Base-by-base conservation (phyloP, 352 stramenopile genomes). In the Phytophthora chlamydospora region DNA sequence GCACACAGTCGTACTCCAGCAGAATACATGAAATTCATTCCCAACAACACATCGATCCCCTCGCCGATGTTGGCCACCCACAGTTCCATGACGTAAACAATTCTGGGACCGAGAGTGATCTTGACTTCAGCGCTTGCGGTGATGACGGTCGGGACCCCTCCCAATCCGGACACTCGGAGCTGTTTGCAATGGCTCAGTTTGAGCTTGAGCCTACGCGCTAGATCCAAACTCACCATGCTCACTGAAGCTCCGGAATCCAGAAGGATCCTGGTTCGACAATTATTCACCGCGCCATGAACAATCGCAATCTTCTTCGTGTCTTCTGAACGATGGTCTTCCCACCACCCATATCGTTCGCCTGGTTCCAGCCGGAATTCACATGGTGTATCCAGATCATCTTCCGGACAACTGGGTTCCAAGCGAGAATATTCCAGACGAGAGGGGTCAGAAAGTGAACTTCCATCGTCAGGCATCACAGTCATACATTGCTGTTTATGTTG, bases 21-120 rank as follows among this genome's bases (percentile, higher is more conserved):
- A 1, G 36, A 13, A 7, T 54, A n/a, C 57, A 75, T 75, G 48
- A 73, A 77, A 17, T 77, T 47, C 49, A 71, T 65, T 0, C 68
- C 63, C 0, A 77, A 40, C 0, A 77, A 39, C 8, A 49, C 63
- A 0, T 74, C 55, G 13, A 74, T 43, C 0, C 61, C 69, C 2
- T 66, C 40, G 1, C 59, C 64, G 7, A 77, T 51, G 32, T 74
- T 74, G 0, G 27, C 60, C 0, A 51, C 34, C 58, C 58, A 76
- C 0, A 76, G 8, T 24, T 52, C 21, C 2, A 33, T 39, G 13
- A 39, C 34, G 48, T 71, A 72, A 0, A 53, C 57, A 2, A 67
- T 12, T 1, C 45, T 43, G 7, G 45, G 4, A 0, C 68, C 62
- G 0, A 73, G 38, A 1, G 58, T 76, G 12, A 76, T 49, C 58